Conservation (phyloP, 2,329 filamentous ascomycete species). For the Ophiocordyceps polyrhachis-furcata region DNA sequence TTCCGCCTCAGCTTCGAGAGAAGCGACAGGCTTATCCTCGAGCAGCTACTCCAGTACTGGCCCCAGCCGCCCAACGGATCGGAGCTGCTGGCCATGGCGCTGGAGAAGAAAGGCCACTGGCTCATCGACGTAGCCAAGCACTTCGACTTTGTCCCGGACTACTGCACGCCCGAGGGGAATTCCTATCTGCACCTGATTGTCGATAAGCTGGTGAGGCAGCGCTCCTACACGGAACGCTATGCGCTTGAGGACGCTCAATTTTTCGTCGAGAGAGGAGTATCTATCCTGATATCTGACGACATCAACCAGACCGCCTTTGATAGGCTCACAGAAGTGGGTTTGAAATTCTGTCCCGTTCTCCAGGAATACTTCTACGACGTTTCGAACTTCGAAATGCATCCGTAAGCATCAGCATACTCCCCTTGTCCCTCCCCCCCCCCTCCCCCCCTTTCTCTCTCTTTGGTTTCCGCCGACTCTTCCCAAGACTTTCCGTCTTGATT, state of each 20-base stretch:
- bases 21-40: background rate
- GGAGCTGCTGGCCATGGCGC: background rate
- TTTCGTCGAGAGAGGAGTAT: background rate
- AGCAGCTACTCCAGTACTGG: background rate
- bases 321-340: background rate
- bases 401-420: too few species aligned
- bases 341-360: too few species aligned
- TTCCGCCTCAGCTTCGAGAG: background rate
- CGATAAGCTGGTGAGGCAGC: background rate
- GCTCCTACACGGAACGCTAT: background rate
- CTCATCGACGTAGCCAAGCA: background rate
- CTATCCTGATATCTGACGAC: background rate
- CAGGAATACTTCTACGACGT: too few species aligned
- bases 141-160: conserved; percentile 2
- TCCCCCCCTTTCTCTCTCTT: too few species aligned
- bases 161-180: background rate
- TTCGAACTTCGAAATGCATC: too few species aligned
- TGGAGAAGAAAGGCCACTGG: background rate
- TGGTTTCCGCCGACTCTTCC: too few species aligned
- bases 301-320: background rate
- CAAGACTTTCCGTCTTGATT: too few species aligned
- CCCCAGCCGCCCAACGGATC: background rate
- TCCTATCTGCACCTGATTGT: conserved; percentile 3
- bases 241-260: background rate
- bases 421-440: too few species aligned